Conservation (phyloP, 305 asterid species). For the Caryopteris hybrid region DNA sequence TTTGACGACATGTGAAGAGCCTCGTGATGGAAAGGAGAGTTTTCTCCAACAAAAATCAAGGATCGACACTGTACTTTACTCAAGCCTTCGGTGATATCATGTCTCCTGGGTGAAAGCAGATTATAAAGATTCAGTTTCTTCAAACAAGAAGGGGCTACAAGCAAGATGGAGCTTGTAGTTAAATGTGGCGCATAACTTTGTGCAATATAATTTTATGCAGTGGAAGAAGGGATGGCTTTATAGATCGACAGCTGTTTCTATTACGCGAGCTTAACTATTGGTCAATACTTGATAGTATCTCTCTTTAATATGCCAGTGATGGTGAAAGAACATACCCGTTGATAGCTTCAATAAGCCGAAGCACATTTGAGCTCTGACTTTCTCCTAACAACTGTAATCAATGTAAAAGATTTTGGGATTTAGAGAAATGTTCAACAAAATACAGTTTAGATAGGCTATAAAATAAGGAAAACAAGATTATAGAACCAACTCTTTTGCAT, state of each 20-base stretch:
- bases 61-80: conserved; percentile 60
- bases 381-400: conserved; percentile 74
- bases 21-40: conserved; percentile 71
- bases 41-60: conserved; percentile 70
- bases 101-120: conserved; percentile 51
- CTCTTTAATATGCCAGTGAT: background rate
- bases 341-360: conserved; percentile 72
- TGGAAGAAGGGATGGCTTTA: background rate
- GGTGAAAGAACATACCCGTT: conserved; percentile 45
- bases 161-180: no score
- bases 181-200: no score
- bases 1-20: conserved; percentile 76
- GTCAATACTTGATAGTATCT: no score
- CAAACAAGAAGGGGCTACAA: background rate
- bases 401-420: conserved; percentile 13
- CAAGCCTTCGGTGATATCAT: conserved; percentile 58
- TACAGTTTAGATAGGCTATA: background rate
- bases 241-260: no score
- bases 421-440: conserved; percentile 10
- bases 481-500: conserved; percentile 70
- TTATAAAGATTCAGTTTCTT: background rate
- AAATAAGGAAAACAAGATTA: background rate
- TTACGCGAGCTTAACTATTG: no score
- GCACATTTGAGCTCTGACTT: conserved; percentile 71
- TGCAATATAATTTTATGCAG: no score